Evolutionary conservation across 202 grass and related monocot genomes (phyloP), one percentile per base, ranked within the genome.

Genomic region (Cymbopogon flexuosus): DNA sequence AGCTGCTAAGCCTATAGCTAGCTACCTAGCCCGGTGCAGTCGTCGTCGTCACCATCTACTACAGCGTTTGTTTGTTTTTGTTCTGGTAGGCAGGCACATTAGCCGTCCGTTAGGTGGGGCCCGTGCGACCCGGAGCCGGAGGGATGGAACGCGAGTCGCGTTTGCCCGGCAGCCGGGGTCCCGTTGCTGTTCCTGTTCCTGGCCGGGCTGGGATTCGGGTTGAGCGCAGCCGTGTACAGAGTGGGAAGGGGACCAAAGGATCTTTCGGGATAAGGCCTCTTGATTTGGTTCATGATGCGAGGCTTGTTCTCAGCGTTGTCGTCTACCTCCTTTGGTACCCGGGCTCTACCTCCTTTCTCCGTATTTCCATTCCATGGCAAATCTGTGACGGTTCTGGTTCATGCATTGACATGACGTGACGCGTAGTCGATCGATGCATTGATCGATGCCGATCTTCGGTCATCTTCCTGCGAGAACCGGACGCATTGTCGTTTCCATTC

Each of bases 231-330:
- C 66, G 19, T 73, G 75, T 76, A 59, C 57, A 70, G 64, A 45
- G 37, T 75, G 12, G 75, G 84, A 87, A 84, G 81, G 88, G 76
- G 76, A 87, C 83, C 80, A 56, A 76, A 71, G 39, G 62, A 84
- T 87, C 84, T 80, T 87, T 90, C 14, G 65, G 70, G 84, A 90
- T 90, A 76, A 84, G 75, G 70, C 23, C 16, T 35, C 84, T 65
- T 68, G 84, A 80, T 87, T 87, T 84, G 84, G 84, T 54, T 71
- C 35, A 76, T 87, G 84, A 90, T 87, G 84, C 61, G 84, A 59
- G 30, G n/a, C 68, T 56, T 42, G 19, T 60, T n/a, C 41, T 31
- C 3, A 6, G 0, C 0, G 35, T 5, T 82, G 87, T 85, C 83
- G 66, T 77, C 0, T 82, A 68, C 67, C 58, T 24, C 62, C 33